Base-by-base conservation (phyloP, 345 rosid genomes). In the Heritiera fomes region DNA sequence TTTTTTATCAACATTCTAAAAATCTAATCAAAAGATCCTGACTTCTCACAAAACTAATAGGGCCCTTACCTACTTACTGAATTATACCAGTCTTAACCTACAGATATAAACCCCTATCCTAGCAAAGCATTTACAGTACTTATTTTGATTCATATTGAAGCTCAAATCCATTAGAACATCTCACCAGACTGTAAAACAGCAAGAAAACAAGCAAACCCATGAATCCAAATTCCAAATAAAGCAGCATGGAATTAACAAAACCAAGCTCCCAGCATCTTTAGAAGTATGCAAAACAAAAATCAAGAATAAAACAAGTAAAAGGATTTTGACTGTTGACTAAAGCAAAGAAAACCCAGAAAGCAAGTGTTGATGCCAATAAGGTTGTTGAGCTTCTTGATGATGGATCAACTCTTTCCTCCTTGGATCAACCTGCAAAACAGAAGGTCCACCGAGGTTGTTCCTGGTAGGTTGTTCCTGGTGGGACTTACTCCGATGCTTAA, bases 121-220 rank as follows among this genome's bases (percentile, higher is more conserved):
- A 79, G 78, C 78, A 79, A 86, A 87, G 79, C 82, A 56, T 78
- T 70, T 78, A 6, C 81, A 77, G 70, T 15, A 82, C 84, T 79
- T 77, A 82, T 86, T 86, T 71, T 38, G 89, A 82, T 85, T 83
- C 61, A 86, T 82, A 59, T 38, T 52, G 34, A 77, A 85, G 87
- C 87, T 84, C 83, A 86, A 83, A 80, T 83, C 90, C 93, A 89
- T 83, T 52, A 83, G 85, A 85, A 77, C 82, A 86, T 20, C 64
- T 70, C 82, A 1, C 47, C 80, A 64, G 86, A 79, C 86, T 81
- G 89, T 52, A 82, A 85, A 84, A 77, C 38, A 67, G 9, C 59
- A 85, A 49, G 67, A 72, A 58, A 71, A 70, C 52, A 62, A 77
- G 75, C 80, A 81, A 83, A 23, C 6, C 73, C 43, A 82, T 50